Evolutionary conservation across 208 protist genomes (phyloP).

Genomic region (Leishmania major): DNA sequence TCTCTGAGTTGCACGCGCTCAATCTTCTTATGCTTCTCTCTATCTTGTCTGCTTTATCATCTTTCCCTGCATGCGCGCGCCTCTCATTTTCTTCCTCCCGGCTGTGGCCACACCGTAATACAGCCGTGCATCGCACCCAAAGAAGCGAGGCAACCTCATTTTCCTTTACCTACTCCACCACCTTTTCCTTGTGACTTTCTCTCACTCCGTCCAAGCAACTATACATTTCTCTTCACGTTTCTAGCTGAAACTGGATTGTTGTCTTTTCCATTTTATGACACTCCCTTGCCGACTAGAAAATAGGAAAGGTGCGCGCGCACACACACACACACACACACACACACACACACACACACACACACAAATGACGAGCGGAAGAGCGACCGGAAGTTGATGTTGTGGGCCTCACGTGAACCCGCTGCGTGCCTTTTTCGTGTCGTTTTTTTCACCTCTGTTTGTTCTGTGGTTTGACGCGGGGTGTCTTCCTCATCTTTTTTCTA

Average conservation of each 20-base stretch:
- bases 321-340: background rate
- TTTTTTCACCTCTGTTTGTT: background rate
- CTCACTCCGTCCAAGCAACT: background rate
- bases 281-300: background rate
- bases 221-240: background rate
- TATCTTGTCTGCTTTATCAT: constrained; percentile 2
- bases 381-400: background rate
- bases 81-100: constrained; percentile 7
- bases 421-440: background rate
- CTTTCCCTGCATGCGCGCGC: background rate
- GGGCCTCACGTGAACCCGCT: background rate
- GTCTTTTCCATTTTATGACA: background rate
- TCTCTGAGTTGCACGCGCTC: background rate
- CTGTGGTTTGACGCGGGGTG: background rate
- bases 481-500: constrained; percentile 3
- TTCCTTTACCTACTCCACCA: background rate
- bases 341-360: background rate
- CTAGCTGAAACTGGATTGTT: background rate
- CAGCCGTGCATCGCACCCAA: background rate
- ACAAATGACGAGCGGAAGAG: background rate
- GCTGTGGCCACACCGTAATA: background rate
- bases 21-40: constrained; percentile 2
- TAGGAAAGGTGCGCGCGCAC: background rate
- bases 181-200: background rate
- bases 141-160: background rate